These are phyloP conservation scores for Epichloe brachyelytri DNA, from an alignment of 2,329 filamentous ascomycete genomes.

Conservation along the genomic window DNA sequence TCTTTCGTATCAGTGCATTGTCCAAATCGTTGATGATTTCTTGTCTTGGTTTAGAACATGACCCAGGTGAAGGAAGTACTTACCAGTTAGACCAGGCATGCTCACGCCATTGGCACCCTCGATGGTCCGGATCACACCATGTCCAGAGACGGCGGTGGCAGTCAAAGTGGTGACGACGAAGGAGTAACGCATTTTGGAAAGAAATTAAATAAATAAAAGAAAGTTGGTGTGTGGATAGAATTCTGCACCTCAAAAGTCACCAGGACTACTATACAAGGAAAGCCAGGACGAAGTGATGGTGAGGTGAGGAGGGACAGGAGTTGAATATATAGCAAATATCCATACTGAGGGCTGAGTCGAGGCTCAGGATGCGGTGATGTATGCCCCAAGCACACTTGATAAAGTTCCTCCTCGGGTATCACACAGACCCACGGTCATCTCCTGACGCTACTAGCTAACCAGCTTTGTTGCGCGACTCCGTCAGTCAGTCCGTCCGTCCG, in stretches of 20 bases:
- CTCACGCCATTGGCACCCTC: slow-evolving; percentile 3
- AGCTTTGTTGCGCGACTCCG: neutral
- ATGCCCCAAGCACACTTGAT: neutral
- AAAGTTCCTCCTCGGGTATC: neutral
- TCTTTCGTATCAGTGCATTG: neutral
- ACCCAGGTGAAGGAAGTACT: slow-evolving; percentile 7
- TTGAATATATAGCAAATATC: neutral
- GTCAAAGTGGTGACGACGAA: slow-evolving; percentile 20
- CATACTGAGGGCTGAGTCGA: neutral
- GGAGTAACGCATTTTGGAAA: slow-evolving; percentile 18
- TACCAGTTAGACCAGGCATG: slow-evolving; percentile 4
- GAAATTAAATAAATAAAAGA: rapidly evolving
- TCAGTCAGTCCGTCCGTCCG: neutral
- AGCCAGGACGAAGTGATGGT: neutral
- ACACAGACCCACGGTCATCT: too few species aligned
- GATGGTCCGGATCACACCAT: neutral
- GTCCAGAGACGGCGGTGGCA: slow-evolving; percentile 1
- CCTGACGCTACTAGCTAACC: neutral
- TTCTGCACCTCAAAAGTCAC: neutral
- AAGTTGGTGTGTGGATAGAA: too few species aligned
- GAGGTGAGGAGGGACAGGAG: neutral
- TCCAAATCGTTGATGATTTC: too few species aligned
- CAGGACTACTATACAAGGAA: slow-evolving; percentile 2
- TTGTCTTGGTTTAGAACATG: neutral
- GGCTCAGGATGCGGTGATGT: neutral